Evolutionary conservation across 352 stramenopile species (phyloP), one percentile per base, ranked within the genome.

Genomic region (Globisporangium spinosum): DNA sequence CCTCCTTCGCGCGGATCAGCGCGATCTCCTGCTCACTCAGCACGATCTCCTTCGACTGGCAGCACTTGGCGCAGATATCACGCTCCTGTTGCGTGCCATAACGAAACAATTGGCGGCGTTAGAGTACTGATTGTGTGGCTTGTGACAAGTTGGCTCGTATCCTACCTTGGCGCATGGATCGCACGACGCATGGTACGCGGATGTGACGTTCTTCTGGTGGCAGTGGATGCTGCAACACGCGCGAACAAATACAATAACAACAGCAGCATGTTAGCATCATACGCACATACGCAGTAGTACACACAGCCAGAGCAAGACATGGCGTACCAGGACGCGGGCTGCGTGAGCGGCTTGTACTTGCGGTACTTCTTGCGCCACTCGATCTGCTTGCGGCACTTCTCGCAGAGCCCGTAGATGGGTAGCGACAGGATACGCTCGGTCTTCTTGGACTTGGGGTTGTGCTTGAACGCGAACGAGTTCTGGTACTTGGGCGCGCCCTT

Each of bases 351-450:
- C 71, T 98, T 98, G 84, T 99, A 99, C 77, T 99, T 99, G 76
- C 97, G 89, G 82, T 99, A 99, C 74, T 98, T 98, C 85, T 99
- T 99, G 67, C 95, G 83, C 97, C 97, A 99, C 76, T 99, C 97
- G 71, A 99, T 98, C 80, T 99, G 97, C 58, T 98, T 93, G 65
- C 93, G 80, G 80, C 96, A 99, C 60, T 95, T 86, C 58, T 94
- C 79, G 75, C 96, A 99, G 20, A 98, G 84, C 1, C 97, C 95
- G 32, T 91, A 78, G 77, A 98, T 98, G 3, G 92, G 91, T 64
- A 90, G 83, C 4, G 80, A 80, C 58, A 98, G 70, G 66, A 98
- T 98, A 58, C 91, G 89, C 65, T 96, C 87, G 34, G 96, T 99
- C 82, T 98, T 98, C 82, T 98, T 99, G 29, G 93, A 98, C 80